Percentiles rank a stretch among this genome's conserved stretches.
Evolutionary conservation across 2,329 filamentous ascomycete species (phyloP).

Genomic region (Parastagonospora nodorum): DNA sequence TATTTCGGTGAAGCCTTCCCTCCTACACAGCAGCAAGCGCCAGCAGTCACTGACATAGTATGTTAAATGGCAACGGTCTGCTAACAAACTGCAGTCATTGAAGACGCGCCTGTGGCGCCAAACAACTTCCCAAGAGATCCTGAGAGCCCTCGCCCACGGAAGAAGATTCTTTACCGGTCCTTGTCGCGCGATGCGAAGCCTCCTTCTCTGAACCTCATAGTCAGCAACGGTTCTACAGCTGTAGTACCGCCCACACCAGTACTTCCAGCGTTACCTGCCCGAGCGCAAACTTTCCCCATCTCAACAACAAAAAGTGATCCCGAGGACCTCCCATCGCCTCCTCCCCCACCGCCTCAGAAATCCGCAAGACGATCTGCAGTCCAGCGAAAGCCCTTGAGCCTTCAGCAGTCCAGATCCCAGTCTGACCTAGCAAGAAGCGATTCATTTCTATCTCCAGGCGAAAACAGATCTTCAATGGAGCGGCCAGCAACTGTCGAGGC

Average conservation of each 20-base stretch:
- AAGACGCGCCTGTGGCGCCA: conserved; percentile 17
- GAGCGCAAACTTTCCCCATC: conserved; percentile 12
- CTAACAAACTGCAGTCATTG: conserved; percentile 13
- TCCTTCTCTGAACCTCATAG: conserved; percentile 37
- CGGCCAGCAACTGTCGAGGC: conserved; percentile 7
- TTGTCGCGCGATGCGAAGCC: conserved; percentile 43
- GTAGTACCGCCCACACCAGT: conserved; percentile 31
- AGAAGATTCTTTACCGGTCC: conserved; percentile 37
- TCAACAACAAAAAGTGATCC: conserved; percentile 16
- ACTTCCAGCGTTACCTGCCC: conserved; percentile 17
- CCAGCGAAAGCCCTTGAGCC: conserved; percentile 24
- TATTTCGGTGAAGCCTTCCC: too few species aligned
- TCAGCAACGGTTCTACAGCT: conserved; percentile 48
- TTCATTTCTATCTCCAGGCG: conserved; percentile 32
- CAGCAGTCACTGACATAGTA: background rate
- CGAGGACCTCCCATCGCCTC: conserved; percentile 40
- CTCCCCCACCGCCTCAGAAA: conserved; percentile 44
- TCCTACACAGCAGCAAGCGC: background rate
- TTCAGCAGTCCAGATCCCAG: conserved; percentile 25
- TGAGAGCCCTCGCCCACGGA: conserved; percentile 23
- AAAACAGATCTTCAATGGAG: conserved; percentile 2
- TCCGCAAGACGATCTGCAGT: conserved; percentile 26
- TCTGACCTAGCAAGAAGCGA: conserved; percentile 30
- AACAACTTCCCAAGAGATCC: conserved; percentile 22
- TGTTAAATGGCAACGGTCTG: background rate